Evolutionary conservation across 2,329 filamentous ascomycete genomes (phyloP), one percentile per base, ranked within the genome.

Genomic region (Colletotrichum sp.): DNA sequence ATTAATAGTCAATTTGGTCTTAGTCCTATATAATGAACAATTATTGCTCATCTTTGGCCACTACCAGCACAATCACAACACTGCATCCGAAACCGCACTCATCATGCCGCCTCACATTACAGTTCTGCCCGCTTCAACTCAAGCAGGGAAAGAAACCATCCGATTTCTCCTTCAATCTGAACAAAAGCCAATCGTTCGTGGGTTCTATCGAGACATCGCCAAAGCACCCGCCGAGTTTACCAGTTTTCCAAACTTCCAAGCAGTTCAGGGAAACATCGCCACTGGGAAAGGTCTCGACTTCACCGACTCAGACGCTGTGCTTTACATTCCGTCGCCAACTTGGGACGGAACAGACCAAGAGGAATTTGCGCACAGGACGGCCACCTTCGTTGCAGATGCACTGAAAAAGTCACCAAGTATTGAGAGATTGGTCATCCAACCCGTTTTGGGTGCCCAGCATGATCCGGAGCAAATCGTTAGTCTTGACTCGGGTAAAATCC

Each of bases 261-360:
- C 80, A 1, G 71, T 75, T 5, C 73, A 78, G 21, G 82, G 80
- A n/a, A 81, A 83, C 21, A 78, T 83, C 2, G 73, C 67, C 12
- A 66, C 75, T 1, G 79, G 76, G 0, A 43, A 24, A 0, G 75
- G 74, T 1, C 76, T 83, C 9, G 76, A 83, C 65, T 83, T 83
- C 51, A 55, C 66, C 15, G 63, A 57, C 27, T 81, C 81, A 6
- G 76, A 81, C 38, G 80, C 78, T 2, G 78, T 83, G 18, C 77
- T 83, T 61, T 83, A 83, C 58, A 72, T 83, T 36, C 81, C 81
- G 0, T 82, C 82, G 0, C 80, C 81, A 6, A 79, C 72, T 6
- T 79, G 75, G 9, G 79, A 81, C 31, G 80, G 78, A 2, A 72
- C 72, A 2, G 78, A 81, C 16, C 65, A 76, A 11, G 78, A 65